A percentile compares a stretch with the other conserved stretches of the same genome.
phyloP scores from a whole-genome alignment of 2,329 filamentous ascomycete genomes.

The Nigrograna mackinnonii region DNA sequence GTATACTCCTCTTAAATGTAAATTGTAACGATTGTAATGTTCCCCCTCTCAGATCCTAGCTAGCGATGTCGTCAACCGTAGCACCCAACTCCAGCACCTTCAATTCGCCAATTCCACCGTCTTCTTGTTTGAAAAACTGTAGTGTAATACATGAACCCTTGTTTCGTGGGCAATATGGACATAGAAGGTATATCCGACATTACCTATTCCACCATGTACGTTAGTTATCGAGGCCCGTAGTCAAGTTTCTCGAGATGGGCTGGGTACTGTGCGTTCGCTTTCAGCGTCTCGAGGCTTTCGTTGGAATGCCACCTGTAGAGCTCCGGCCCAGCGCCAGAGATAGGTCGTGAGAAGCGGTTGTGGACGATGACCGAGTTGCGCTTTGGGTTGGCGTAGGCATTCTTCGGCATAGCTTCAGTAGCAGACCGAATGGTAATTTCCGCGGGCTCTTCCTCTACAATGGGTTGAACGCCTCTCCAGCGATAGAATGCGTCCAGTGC shows the following conservation, averaged over 20 bases:
- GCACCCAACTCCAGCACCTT: no score
- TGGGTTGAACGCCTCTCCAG: constrained; percentile 41
- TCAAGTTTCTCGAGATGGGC: constrained; percentile 8
- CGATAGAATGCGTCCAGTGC: constrained; percentile 45
- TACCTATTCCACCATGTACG: no score
- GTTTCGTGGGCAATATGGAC: no score
- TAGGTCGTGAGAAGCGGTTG: constrained; percentile 49
- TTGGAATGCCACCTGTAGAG: constrained; percentile 1
- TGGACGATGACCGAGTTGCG: constrained; percentile 45
- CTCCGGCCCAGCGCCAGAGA: constrained; percentile 7
- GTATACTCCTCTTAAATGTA: no score
- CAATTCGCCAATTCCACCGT: no score
- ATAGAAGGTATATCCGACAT: no score
- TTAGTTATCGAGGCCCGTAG: no score
- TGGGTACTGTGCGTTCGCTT: not conserved
- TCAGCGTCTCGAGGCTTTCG: constrained; percentile 1
- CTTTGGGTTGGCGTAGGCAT: constrained; percentile 37
- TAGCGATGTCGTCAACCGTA: no score
- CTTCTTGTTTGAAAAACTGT: no score
- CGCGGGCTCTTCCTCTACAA: constrained; percentile 41
- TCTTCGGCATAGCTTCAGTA: constrained; percentile 45
- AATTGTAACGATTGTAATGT: no score
- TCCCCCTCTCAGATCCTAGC: no score
- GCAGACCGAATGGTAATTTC: constrained; percentile 44
- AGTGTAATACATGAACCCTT: no score